Percentiles rank a stretch among this genome's conserved stretches.
Evolutionary conservation across 2,329 filamentous ascomycete species (phyloP).

Genomic region (Colletotrichum higginsianum): DNA sequence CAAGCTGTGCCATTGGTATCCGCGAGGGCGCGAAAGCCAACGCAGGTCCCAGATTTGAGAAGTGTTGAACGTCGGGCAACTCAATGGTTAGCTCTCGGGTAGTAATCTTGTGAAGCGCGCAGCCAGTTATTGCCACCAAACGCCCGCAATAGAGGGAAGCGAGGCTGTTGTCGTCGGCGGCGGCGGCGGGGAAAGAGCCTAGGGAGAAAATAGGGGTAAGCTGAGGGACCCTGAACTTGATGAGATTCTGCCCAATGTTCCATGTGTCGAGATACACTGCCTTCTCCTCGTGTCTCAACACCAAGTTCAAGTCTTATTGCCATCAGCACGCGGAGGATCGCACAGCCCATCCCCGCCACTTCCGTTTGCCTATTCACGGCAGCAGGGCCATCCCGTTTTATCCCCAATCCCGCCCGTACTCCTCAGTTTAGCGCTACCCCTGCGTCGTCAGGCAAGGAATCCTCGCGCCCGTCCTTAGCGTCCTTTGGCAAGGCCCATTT

Average conservation of each 20-base stretch:
- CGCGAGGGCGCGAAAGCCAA: not conserved
- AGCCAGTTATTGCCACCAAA: not conserved
- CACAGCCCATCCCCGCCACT: not conserved
- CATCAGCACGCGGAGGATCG: not conserved
- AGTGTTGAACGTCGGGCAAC: not conserved
- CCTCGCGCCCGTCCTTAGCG: not conserved
- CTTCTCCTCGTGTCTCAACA: not conserved
- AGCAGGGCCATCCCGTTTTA: not conserved
- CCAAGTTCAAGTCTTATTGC: not conserved
- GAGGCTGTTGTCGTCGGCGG: not conserved
- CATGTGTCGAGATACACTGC: not conserved
- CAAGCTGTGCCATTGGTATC: conserved; percentile 1
- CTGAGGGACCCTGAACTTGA: not conserved
- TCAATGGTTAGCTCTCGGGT: not conserved
- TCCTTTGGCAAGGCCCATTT: conserved; percentile 11
- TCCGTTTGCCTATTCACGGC: not conserved
- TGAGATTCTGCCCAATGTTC: not conserved
- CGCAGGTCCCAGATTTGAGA: conserved; percentile 1
- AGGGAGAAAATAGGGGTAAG: conserved; percentile 11
- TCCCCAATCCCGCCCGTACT: not conserved
- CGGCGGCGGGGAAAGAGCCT: conserved; percentile 11
- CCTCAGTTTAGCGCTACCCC: conserved; percentile 4
- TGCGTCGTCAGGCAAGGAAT: not conserved
- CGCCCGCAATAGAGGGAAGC: conserved; percentile 10
- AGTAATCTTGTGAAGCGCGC: not conserved